These are phyloP conservation scores for Brassica incana DNA, from an alignment of 345 rosid genomes.

Conservation along the genomic window DNA sequence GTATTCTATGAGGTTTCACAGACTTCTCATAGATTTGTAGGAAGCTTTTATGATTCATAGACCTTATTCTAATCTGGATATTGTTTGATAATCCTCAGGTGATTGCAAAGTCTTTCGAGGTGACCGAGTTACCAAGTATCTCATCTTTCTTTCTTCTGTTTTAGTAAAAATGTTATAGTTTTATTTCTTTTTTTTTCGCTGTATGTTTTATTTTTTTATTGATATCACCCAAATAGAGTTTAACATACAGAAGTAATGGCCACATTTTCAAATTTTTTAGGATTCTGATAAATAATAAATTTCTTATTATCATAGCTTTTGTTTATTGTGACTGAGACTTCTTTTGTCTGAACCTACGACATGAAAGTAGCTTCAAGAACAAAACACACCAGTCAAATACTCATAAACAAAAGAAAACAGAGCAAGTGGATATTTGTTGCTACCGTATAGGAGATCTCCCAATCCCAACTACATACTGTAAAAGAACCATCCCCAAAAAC, in stretches of 20 bases:
- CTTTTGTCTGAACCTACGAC: neutral
- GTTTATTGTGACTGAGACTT: neutral
- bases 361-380: neutral
- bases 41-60: too few species aligned
- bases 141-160: neutral
- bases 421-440: neutral
- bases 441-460: neutral
- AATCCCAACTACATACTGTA: neutral
- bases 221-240: neutral
- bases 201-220: neutral
- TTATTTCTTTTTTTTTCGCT: neutral
- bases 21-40: too few species aligned
- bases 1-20: too few species aligned
- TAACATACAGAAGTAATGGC: too few species aligned
- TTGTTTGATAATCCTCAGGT: too few species aligned
- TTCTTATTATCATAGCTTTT: too few species aligned
- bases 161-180: neutral
- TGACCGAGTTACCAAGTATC: neutral
- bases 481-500: neutral
- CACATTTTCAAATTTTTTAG: neutral
- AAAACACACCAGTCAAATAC: neutral
- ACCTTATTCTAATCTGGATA: too few species aligned
- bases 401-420: neutral
- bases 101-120: too few species aligned
- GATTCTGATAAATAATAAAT: neutral